Conservation (phyloP, 495 filamentous ascomycete genomes). For the Aspergillus sparsus region DNA sequence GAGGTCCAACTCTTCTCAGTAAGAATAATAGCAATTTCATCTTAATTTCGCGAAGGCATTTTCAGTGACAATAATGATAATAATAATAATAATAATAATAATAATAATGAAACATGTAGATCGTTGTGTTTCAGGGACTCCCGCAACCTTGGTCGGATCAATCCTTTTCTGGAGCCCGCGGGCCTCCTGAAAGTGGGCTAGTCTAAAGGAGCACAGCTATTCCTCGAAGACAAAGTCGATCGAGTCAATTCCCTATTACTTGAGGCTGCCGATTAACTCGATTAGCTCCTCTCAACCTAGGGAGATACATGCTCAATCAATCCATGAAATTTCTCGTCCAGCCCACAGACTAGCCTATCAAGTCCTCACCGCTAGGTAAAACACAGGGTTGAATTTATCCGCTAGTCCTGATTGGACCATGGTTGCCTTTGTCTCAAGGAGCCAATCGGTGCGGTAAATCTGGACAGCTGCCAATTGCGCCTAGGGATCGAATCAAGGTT, state of each 20-base stretch:
- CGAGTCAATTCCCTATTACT: too few relatives aligned
- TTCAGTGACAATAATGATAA: background rate
- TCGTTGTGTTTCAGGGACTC: constrained; percentile 6
- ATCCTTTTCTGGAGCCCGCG: background rate
- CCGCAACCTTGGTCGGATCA: constrained; percentile 1
- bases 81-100: background rate
- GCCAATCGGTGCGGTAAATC: background rate
- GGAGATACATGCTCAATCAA: background rate
- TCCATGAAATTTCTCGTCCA: background rate
- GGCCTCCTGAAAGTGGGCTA: too few relatives aligned
- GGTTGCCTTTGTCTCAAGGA: background rate
- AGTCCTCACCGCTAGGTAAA: background rate
- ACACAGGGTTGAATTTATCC: background rate
- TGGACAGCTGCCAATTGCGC: too few relatives aligned
- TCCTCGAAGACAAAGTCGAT: too few relatives aligned
- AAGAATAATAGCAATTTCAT: background rate
- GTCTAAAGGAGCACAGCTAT: too few relatives aligned
- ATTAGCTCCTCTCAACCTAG: background rate
- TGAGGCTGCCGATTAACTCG: background rate
- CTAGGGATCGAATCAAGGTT: too few relatives aligned
- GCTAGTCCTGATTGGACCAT: constrained; percentile 11
- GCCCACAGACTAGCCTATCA: background rate
- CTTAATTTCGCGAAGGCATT: background rate
- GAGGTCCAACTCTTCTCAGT: background rate
- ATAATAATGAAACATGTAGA: background rate